Evolutionary conservation across 2,329 filamentous ascomycete species (phyloP).

Genomic region (Neocatenulostroma microsporum): DNA sequence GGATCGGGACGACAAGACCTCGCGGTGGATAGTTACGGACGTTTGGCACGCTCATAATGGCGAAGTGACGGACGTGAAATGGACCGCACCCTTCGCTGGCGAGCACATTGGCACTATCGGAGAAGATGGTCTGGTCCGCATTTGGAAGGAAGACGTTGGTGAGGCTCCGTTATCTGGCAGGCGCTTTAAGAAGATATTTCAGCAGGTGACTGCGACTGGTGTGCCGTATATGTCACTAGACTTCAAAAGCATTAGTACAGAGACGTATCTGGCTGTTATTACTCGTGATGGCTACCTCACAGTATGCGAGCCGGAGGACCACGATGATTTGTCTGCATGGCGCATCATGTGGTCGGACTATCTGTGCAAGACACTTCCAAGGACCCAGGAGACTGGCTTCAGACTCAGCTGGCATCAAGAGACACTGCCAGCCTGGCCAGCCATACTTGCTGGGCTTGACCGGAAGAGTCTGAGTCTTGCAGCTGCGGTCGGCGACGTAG

Average conservation of each 20-base stretch:
- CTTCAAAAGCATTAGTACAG: slow-evolving; percentile 74
- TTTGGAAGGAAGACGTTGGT: slow-evolving; percentile 86
- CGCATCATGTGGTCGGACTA: slow-evolving; percentile 66
- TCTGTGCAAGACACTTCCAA: slow-evolving; percentile 60
- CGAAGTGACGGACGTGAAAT: slow-evolving; percentile 86
- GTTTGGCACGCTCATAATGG: slow-evolving; percentile 85
- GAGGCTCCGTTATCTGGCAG: slow-evolving; percentile 66
- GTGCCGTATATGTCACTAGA: slow-evolving; percentile 69
- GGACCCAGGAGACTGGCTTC: slow-evolving; percentile 83
- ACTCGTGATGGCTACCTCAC: slow-evolving; percentile 72
- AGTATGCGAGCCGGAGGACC: slow-evolving; percentile 77
- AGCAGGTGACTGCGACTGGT: slow-evolving; percentile 59
- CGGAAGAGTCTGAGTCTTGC: slow-evolving; percentile 71
- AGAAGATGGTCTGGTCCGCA: slow-evolving; percentile 79
- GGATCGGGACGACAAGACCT: slow-evolving; percentile 68
- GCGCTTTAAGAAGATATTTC: slow-evolving; percentile 65
- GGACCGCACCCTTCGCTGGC: slow-evolving; percentile 84
- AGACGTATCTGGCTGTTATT: slow-evolving; percentile 79
- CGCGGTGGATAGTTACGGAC: slow-evolving; percentile 73
- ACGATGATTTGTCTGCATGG: slow-evolving; percentile 73
- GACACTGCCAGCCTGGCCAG: slow-evolving; percentile 67
- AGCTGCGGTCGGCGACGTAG: slow-evolving; percentile 75
- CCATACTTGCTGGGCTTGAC: slow-evolving; percentile 72
- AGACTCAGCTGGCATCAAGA: slow-evolving; percentile 83
- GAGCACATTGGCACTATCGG: slow-evolving; percentile 82